A percentile compares a stretch with the other conserved stretches of the same genome.
Evolutionary conservation across 2,329 filamentous ascomycete genomes (phyloP).

Genomic region (Beauveria medogensis): DNA sequence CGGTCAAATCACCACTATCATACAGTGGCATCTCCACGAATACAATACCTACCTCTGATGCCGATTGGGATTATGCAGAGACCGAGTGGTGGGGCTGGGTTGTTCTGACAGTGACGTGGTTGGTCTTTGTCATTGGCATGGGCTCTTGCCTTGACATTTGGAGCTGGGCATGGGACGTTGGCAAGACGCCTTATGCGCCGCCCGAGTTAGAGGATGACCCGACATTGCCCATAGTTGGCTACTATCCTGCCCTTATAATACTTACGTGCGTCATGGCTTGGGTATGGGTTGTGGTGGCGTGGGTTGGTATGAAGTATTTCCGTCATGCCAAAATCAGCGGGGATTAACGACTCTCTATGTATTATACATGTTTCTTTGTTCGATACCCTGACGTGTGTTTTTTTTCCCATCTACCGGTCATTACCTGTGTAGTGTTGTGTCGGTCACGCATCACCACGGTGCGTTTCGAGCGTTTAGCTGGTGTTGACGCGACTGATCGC

Average conservation of each 20-base stretch:
- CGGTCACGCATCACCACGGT: too few species aligned
- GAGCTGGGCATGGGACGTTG: conserved; percentile 99
- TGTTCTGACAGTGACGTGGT: conserved; percentile 81
- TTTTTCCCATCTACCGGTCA: not conserved
- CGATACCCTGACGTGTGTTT: not conserved
- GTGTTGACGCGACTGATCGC: not conserved
- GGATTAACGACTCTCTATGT: conserved; percentile 33
- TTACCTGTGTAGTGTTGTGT: not conserved
- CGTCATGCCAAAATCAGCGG: conserved; percentile 84
- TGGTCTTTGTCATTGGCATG: conserved; percentile 95
- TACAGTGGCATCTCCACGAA: conserved; percentile 44
- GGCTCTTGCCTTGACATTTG: conserved; percentile 90
- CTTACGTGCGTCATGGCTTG: conserved; percentile 93
- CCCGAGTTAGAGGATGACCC: conserved; percentile 93
- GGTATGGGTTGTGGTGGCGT: conserved; percentile 96
- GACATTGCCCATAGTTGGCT: conserved; percentile 89
- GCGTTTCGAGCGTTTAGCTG: not conserved
- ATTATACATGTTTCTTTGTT: not conserved
- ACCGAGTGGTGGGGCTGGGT: conserved; percentile 99
- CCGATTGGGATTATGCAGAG: conserved; percentile 82
- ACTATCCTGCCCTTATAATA: conserved; percentile 91
- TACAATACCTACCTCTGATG: conserved; percentile 38
- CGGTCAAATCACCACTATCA: conserved; percentile 53
- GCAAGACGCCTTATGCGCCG: conserved; percentile 88
- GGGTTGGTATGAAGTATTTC: conserved; percentile 99